Base-by-base conservation (phyloP, 1,284 basidiomycete species). In the Sporisorium sorghi region DNA sequence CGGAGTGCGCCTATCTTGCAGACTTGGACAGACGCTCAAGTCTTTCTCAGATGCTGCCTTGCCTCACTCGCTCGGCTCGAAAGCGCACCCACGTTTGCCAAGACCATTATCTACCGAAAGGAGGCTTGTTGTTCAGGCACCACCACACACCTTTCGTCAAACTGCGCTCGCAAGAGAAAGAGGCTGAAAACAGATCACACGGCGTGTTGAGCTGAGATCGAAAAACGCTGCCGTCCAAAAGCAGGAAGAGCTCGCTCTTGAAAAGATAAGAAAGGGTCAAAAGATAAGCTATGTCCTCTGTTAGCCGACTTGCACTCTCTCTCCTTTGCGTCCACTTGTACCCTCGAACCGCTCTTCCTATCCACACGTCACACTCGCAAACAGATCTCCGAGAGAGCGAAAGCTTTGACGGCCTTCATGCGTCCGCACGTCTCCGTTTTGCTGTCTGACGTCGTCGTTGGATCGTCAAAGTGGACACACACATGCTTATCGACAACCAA, bases 401-500 rank as follows among this genome's bases (percentile, higher is more conserved):
- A n/a, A n/a, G n/a, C n/a, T n/a, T n/a, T n/a, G n/a, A n/a, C n/a
- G n/a, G n/a, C n/a, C n/a, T n/a, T n/a, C n/a, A n/a, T n/a, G n/a
- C 37, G 14, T n/a, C 37, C 14, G n/a, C 35, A 17, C 35, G 35
- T 37, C 35, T 37, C 35, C 35, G 35, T 12, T 6, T 33, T 17
- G 5, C n/a, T 40, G 37, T n/a, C 37, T 40, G 37, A 40, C 37
- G 37, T 40, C 17, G 3, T 6, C 15, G 17, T 15, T 19, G 33
- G 47, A 33, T 15, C 21, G 23, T 15, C 42, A 26, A 15, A 44
- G 42, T 26, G 23, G 42, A 44, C 42, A 23, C 17, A 8, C 32
- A 9, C 12, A 28, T 39, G 30, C 43, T 58, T 58, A 58, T 58
- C 56, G 28, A n/a, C 17, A 32, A 51, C 56, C 56, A 58, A 58